Evolutionary conservation across 2,329 filamentous ascomycete genomes (phyloP).

Genomic region (Verticillium klebahnii): DNA sequence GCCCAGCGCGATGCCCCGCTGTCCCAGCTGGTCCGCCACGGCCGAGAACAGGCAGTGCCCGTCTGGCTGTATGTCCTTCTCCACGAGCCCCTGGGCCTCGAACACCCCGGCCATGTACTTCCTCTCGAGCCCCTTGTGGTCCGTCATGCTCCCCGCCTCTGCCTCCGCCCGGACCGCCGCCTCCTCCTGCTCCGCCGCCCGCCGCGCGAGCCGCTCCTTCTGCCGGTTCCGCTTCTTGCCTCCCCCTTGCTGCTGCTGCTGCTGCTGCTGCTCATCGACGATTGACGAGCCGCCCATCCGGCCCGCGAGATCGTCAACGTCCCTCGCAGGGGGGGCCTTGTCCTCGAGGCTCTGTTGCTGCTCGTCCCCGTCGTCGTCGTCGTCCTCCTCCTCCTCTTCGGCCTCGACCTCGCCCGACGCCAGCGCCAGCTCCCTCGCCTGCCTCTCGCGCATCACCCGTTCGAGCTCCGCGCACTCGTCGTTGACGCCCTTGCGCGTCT

Average conservation of each 20-base stretch:
- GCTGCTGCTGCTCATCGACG: constrained; percentile 11
- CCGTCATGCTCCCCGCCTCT: constrained; percentile 71
- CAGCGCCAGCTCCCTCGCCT: constrained; percentile 54
- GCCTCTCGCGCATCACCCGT: constrained; percentile 59
- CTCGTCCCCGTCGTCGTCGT: constrained; percentile 3
- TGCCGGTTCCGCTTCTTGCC: constrained; percentile 81
- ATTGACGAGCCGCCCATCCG: background rate
- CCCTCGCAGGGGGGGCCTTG: constrained; percentile 16
- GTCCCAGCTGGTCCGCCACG: constrained; percentile 74
- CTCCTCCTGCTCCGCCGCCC: constrained; percentile 78
- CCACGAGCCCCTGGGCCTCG: constrained; percentile 55
- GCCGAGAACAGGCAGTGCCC: constrained; percentile 95
- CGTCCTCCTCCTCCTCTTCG: constrained; percentile 16
- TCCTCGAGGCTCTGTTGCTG: constrained; percentile 2
- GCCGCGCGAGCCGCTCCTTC: constrained; percentile 84
- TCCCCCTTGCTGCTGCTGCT: constrained; percentile 16
- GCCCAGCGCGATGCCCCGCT: constrained; percentile 40
- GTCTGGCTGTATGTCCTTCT: constrained; percentile 81
- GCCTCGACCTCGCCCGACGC: constrained; percentile 24
- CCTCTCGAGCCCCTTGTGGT: constrained; percentile 67
- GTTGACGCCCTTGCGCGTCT: constrained; percentile 70
- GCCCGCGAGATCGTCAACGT: constrained; percentile 4
- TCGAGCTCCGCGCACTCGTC: constrained; percentile 72
- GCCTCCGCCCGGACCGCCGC: constrained; percentile 61
- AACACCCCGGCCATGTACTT: constrained; percentile 67